These are phyloP conservation scores for Nannochloropsis salina DNA, from an alignment of 108 stramenopile species.

Conservation along the genomic window DNA sequence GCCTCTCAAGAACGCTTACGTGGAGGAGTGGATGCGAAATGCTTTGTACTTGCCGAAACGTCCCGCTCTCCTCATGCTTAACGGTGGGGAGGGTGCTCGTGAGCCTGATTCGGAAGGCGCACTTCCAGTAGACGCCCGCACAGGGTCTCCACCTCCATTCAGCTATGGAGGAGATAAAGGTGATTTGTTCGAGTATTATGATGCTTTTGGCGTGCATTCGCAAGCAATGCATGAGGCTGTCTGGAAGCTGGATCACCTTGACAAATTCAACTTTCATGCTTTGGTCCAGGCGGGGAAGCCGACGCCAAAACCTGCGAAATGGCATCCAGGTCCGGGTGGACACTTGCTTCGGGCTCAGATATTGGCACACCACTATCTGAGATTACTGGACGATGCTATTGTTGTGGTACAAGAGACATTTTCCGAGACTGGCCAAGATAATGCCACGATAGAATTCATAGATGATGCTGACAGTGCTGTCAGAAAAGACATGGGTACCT, in stretches of 20 bases:
- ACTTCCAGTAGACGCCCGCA: not conserved
- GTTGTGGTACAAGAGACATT: not conserved
- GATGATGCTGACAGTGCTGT: not conserved
- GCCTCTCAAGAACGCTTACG: not conserved
- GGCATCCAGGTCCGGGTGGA: slow-evolving; percentile 7
- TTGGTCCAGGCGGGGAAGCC: not conserved
- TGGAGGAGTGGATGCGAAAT: slow-evolving; percentile 13
- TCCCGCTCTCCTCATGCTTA: not conserved
- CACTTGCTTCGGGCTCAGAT: slow-evolving; percentile 9
- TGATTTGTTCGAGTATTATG: not conserved
- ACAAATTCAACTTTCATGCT: not conserved
- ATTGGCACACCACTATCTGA: not conserved
- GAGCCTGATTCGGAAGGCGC: not conserved
- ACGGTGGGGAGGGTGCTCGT: not conserved
- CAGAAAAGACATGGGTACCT: not conserved
- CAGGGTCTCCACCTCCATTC: not conserved
- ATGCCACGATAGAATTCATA: too few relatives aligned
- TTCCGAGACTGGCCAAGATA: not conserved
- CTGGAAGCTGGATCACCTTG: not conserved
- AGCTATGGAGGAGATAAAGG: not conserved
- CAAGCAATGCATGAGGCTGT: slow-evolving; percentile 9
- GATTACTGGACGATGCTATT: not conserved
- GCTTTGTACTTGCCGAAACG: not conserved
- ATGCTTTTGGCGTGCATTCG: not conserved
- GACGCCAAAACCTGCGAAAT: not conserved